A percentile compares a stretch with the other conserved stretches of the same genome.
Conservation (phyloP, 805 yeast species). For the Candida glaebosa region DNA sequence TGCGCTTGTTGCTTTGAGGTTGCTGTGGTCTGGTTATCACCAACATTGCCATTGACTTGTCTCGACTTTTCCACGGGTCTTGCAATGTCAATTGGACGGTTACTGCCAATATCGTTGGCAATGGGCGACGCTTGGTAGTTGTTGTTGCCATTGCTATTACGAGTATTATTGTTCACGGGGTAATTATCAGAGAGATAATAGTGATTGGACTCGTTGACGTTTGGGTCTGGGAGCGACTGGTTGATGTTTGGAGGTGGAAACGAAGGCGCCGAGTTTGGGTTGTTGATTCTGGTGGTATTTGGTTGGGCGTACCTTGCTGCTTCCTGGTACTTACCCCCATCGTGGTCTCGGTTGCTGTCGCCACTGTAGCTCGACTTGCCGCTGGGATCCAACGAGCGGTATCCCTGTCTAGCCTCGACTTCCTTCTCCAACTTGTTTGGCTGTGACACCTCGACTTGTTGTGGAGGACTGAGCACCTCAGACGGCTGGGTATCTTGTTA, state of each 20-base stretch:
- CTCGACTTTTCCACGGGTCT: not conserved
- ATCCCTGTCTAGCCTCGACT: not conserved
- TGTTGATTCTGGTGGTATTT: constrained; percentile 2
- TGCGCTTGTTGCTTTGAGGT: not conserved
- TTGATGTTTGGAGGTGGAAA: constrained; percentile 1
- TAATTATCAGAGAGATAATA: not conserved
- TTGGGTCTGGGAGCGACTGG: not conserved
- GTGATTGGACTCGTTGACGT: not conserved
- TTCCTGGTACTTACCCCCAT: not conserved
- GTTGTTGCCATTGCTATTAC: not conserved
- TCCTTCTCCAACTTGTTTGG: constrained; percentile 9
- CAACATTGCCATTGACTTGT: not conserved
- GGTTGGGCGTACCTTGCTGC: constrained; percentile 2
- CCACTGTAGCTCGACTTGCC: not conserved
- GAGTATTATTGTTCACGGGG: not conserved
- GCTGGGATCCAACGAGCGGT: not conserved
- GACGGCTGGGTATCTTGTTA: constrained; percentile 26
- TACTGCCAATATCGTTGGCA: not conserved
- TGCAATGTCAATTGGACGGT: not conserved
- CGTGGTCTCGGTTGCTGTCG: not conserved
- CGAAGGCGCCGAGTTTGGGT: not conserved
- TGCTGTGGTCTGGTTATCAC: not conserved
- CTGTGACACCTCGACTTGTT: constrained; percentile 20
- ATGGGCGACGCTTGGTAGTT: not conserved
- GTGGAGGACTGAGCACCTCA: constrained; percentile 30